Base-by-base conservation (phyloP, 208 protist genomes). In the Leishmania turanica region DNA sequence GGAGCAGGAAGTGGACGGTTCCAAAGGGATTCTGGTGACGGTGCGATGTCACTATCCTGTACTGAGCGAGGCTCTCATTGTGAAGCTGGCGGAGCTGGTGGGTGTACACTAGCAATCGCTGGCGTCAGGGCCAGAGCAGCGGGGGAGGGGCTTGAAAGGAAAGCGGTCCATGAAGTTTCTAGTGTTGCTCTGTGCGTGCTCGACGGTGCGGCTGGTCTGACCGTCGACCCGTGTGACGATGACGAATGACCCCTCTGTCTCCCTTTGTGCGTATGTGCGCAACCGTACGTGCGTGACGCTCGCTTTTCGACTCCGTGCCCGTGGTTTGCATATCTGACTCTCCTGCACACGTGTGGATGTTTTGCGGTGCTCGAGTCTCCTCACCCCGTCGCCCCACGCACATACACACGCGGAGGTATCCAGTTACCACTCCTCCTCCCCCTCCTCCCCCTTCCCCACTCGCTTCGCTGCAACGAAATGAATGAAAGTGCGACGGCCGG, bases 51-150 rank as follows among this genome's bases (percentile, higher is more conserved):
- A 91, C 51, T 87, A 92, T 74, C 66, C 82, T 3, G 84, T 65
- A 34, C 64, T 97, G 6, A 78, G 87, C 40, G 88, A 95, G 81
- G 77, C 88, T 1, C 82, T 96, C 21, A 88, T 96, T 45, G 74
- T 90, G n/a, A 88, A 92, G 42, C 85, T 92, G 68, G 85, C 85
- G 27, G 78, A 81, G 19, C 66, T 90, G 6, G 74, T 94, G 7
- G 27, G 37, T 27, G 82, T 70, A 11, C 37, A 19, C 34, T 76
- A 81, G 21, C 3, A 24, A 34, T 73, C 40, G 7, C 34, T 31
- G 69, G 11, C 3, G 45, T 13, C 42, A 54, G 45, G 4, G 11
- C n/a, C 27, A 11, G 31, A n/a, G 27, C 45, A 40, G 49, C 69
- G 6, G 62, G n/a, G 62, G 15, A 68, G 9, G 31, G 62, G 31